phyloP scores from a whole-genome alignment of 768 basidiomycete species.

The Leucocoprinus birnbaumii region DNA sequence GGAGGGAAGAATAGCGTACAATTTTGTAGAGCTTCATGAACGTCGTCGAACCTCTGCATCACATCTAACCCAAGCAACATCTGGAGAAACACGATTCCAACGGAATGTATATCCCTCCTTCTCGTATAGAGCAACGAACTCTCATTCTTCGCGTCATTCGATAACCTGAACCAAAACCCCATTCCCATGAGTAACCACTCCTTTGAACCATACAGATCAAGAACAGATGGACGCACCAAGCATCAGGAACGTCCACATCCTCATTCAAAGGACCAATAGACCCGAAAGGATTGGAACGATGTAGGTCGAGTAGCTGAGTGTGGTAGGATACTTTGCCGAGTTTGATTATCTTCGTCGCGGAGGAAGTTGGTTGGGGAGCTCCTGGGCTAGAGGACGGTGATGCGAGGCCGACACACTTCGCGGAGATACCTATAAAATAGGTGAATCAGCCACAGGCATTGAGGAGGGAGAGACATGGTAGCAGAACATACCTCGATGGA shows the following conservation, averaged over 20 bases:
- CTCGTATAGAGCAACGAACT: slow-evolving; percentile 72
- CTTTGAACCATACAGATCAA: no score
- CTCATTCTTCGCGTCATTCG: slow-evolving; percentile 76
- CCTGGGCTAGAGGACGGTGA: slow-evolving; percentile 29
- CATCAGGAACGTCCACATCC: slow-evolving; percentile 47
- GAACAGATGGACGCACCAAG: slow-evolving; percentile 22
- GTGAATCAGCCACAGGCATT: not conserved
- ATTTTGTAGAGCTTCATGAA: slow-evolving; percentile 53
- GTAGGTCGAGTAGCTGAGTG: slow-evolving; percentile 71
- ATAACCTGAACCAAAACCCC: slow-evolving; percentile 65
- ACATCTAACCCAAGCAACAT: slow-evolving; percentile 84
- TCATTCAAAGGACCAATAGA: slow-evolving; percentile 52
- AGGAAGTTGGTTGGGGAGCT: slow-evolving; percentile 29
- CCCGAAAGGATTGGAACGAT: slow-evolving; percentile 83
- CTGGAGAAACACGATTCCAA: slow-evolving; percentile 77
- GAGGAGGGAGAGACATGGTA: not conserved
- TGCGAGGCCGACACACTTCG: slow-evolving; percentile 60
- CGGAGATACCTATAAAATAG: slow-evolving; percentile 46
- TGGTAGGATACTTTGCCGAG: slow-evolving; percentile 72
- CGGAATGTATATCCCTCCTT: slow-evolving; percentile 78
- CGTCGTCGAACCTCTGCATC: slow-evolving; percentile 48
- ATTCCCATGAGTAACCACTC: no score
- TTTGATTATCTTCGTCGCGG: slow-evolving; percentile 56
- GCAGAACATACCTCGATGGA: slow-evolving; percentile 59
- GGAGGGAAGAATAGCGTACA: slow-evolving; percentile 46